A percentile compares a stretch with the other conserved stretches of the same genome.
Conservation (phyloP, 371 early-diverging fungal genomes). For the Haplosporangium sp. region DNA sequence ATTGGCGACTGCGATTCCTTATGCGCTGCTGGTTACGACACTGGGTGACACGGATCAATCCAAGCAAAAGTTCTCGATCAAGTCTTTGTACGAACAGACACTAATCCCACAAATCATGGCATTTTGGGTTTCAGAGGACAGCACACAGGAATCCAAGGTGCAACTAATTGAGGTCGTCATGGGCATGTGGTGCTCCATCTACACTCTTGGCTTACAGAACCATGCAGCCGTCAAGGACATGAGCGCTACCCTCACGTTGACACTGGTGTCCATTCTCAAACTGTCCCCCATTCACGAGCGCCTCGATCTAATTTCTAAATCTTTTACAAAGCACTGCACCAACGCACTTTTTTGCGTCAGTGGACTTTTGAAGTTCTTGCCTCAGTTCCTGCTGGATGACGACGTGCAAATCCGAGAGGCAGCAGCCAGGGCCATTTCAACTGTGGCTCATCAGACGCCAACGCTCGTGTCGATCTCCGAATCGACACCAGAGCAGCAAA, state of each 20-base stretch:
- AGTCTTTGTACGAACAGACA: constrained; percentile 46
- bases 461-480: constrained; percentile 15
- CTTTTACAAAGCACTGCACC: constrained; percentile 52
- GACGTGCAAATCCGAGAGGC: constrained; percentile 47
- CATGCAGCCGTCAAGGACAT: constrained; percentile 50
- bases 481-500: constrained; percentile 15
- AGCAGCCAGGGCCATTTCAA: constrained; percentile 39
- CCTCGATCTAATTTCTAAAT: constrained; percentile 42
- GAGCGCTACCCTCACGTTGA: constrained; percentile 44
- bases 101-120: constrained; percentile 55
- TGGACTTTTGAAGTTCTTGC: constrained; percentile 47
- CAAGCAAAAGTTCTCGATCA: constrained; percentile 45
- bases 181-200: constrained; percentile 55
- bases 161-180: constrained; percentile 46
- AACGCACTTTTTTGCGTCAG: constrained; percentile 46
- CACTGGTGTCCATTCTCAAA: constrained; percentile 46
- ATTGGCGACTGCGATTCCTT: constrained; percentile 45
- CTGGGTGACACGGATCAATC: constrained; percentile 32
- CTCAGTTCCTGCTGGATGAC: constrained; percentile 50
- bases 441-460: constrained; percentile 34
- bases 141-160: constrained; percentile 23
- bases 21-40: constrained; percentile 44
- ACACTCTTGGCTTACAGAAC: constrained; percentile 42
- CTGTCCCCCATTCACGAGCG: constrained; percentile 32
- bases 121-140: constrained; percentile 49